These are phyloP conservation scores for Boletus tylopilopsis DNA, from an alignment of 768 basidiomycete genomes.

Conservation along the genomic window DNA sequence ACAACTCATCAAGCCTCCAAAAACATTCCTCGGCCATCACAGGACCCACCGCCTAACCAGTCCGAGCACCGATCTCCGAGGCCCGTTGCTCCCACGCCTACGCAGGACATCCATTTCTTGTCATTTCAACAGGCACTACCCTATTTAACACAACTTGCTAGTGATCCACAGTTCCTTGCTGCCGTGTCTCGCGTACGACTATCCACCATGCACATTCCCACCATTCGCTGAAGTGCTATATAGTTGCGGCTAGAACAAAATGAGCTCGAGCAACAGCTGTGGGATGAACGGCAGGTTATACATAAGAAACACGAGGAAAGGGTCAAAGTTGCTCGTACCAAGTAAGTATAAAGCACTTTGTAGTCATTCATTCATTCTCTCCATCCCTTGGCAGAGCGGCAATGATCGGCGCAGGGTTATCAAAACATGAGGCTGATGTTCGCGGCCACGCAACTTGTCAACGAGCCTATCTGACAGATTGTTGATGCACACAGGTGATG, in stretches of 20 bases:
- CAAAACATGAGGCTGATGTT: conserved; percentile 57
- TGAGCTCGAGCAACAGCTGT: conserved; percentile 61
- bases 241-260: conserved; percentile 75
- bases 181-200: conserved; percentile 49
- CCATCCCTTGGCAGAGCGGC: conserved; percentile 45
- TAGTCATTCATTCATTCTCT: conserved; percentile 2
- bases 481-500: conserved; percentile 53
- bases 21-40: conserved; percentile 8
- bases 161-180: conserved; percentile 48
- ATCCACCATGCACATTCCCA: conserved; percentile 1
- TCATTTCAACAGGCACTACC: conserved; percentile 73
- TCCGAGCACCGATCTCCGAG: conserved; percentile 13
- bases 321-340: conserved; percentile 62
- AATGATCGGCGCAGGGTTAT: conserved; percentile 60
- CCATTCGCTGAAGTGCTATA: conserved; percentile 5
- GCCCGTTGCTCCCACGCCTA: conserved; percentile 5
- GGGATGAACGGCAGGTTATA: conserved; percentile 62
- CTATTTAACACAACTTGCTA: conserved; percentile 55
- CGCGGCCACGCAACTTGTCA: conserved; percentile 12
- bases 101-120: conserved; percentile 41
- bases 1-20: conserved; percentile 9
- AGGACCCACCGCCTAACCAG: conserved; percentile 11
- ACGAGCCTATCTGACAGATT: conserved; percentile 11
- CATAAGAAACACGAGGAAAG: conserved; percentile 66
- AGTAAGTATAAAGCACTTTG: conserved; percentile 40